A percentile compares a stretch with the other conserved stretches of the same genome.
Evolutionary conservation across 441 rosid species (phyloP).

Genomic region (Gossypium aridum): DNA sequence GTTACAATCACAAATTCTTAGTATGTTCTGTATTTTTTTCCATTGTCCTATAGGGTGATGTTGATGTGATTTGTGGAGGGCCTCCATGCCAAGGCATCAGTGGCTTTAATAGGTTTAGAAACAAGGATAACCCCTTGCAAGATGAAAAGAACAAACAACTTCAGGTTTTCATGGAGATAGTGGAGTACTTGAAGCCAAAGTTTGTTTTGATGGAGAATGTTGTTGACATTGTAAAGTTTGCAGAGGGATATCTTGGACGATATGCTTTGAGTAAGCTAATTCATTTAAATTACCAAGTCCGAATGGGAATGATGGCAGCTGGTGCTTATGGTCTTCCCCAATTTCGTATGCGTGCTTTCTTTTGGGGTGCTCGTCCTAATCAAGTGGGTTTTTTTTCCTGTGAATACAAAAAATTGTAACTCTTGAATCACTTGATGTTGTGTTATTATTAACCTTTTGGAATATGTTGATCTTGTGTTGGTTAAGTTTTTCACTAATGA

Average conservation of each 20-base stretch:
- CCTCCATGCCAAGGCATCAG: conserved; percentile 95
- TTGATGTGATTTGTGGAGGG: conserved; percentile 79
- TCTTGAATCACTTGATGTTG: not conserved
- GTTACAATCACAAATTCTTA: not conserved
- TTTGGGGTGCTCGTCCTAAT: conserved; percentile 66
- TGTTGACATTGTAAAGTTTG: conserved; percentile 61
- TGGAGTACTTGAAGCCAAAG: conserved; percentile 56
- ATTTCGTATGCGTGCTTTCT: conserved; percentile 65
- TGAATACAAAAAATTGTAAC: not conserved
- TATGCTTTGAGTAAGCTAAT: conserved; percentile 63
- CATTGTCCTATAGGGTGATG: conserved; percentile 40
- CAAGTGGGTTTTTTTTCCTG: conserved; percentile 30
- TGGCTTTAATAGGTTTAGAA: conserved; percentile 69
- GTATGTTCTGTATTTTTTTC: not conserved
- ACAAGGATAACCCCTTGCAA: conserved; percentile 39
- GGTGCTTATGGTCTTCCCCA: conserved; percentile 90
- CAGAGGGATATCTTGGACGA: conserved; percentile 52
- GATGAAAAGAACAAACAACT: conserved; percentile 69
- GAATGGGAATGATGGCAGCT: conserved; percentile 81
- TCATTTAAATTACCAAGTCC: conserved; percentile 60
- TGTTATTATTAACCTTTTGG: too few species aligned
- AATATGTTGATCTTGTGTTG: too few species aligned
- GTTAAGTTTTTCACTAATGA: too few species aligned
- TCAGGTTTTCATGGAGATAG: conserved; percentile 58
- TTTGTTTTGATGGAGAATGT: conserved; percentile 82